phyloP scores from a whole-genome alignment of 2,329 filamentous ascomycete genomes.

The Akanthomyces lecanii region DNA sequence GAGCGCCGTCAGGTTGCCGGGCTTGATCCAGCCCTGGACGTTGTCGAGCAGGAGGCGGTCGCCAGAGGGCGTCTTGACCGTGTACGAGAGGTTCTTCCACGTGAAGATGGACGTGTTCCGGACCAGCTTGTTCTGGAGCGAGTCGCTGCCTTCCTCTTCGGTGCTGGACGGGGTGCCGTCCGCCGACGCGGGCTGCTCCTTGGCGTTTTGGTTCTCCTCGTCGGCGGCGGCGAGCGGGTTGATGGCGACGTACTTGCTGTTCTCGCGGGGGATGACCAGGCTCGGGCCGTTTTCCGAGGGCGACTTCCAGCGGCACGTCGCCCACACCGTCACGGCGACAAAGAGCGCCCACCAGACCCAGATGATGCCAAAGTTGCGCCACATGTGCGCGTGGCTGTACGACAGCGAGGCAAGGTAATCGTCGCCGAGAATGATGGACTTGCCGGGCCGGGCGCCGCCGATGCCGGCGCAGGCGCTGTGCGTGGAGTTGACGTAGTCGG shows the following conservation, averaged over 20 bases:
- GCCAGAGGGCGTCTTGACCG: conserved; percentile 56
- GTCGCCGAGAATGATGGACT: conserved; percentile 50
- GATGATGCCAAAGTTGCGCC: conserved; percentile 59
- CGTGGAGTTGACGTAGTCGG: conserved; percentile 39
- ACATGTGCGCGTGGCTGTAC: conserved; percentile 48
- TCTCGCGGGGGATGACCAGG: conserved; percentile 60
- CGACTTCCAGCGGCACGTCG: conserved; percentile 54
- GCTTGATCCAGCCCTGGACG: conserved; percentile 80
- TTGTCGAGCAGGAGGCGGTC: conserved; percentile 71
- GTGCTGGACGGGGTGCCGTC: conserved; percentile 33
- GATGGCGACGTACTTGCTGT: conserved; percentile 21
- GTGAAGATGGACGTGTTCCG: conserved; percentile 67
- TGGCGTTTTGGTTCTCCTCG: conserved; percentile 42
- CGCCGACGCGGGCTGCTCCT: conserved; percentile 17
- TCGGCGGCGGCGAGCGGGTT: conserved; percentile 37
- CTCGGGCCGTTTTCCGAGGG: conserved; percentile 48
- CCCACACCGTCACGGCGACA: conserved; percentile 52
- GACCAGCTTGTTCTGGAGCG: conserved; percentile 38
- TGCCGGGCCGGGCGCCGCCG: conserved; percentile 47
- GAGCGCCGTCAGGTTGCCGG: conserved; percentile 72
- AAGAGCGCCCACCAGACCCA: conserved; percentile 62
- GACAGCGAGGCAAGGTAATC: conserved; percentile 53
- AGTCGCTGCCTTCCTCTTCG: conserved; percentile 17
- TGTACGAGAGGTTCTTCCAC: conserved; percentile 69
- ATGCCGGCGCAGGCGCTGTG: conserved; percentile 56